A percentile compares a stretch with the other conserved stretches of the same genome.
phyloP scores from a whole-genome alignment of 768 basidiomycete species.

The Boletellus ananas region DNA sequence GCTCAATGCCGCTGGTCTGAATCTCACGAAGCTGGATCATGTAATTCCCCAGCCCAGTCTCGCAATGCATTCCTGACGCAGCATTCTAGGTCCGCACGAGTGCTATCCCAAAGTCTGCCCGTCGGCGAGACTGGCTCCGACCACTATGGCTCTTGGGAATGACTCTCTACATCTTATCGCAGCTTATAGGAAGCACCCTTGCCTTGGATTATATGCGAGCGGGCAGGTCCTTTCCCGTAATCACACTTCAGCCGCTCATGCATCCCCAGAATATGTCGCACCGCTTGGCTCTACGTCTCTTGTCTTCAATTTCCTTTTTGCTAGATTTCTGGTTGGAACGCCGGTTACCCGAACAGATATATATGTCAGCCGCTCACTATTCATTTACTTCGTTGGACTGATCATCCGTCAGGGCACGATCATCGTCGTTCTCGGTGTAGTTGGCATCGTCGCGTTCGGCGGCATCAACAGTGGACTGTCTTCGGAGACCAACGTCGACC shows the following conservation, averaged over 20 bases:
- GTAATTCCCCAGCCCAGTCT: slow-evolving; percentile 36
- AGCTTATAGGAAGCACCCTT: slow-evolving; percentile 82
- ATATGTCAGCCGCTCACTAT: slow-evolving; percentile 46
- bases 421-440: slow-evolving; percentile 76
- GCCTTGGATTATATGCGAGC: slow-evolving; percentile 88
- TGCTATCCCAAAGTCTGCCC: slow-evolving; percentile 68
- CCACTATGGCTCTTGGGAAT: slow-evolving; percentile 91
- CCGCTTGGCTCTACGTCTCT: slow-evolving; percentile 91
- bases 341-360: slow-evolving; percentile 83
- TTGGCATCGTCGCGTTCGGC: slow-evolving; percentile 86
- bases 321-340: slow-evolving; percentile 81
- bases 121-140: slow-evolving; percentile 74
- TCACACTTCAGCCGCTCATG: slow-evolving; percentile 4
- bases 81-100: slow-evolving; percentile 62
- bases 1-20: slow-evolving; percentile 91
- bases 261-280: slow-evolving; percentile 80
- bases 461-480: slow-evolving; percentile 79
- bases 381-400: neutral
- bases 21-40: slow-evolving; percentile 93
- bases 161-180: slow-evolving; percentile 88
- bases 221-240: slow-evolving; percentile 37
- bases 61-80: neutral
- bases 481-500: slow-evolving; percentile 65
- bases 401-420: slow-evolving; percentile 61
- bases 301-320: slow-evolving; percentile 95